Evolutionary conservation across 352 stramenopile genomes (phyloP).

Genomic region (Pythium dissotocum): DNA sequence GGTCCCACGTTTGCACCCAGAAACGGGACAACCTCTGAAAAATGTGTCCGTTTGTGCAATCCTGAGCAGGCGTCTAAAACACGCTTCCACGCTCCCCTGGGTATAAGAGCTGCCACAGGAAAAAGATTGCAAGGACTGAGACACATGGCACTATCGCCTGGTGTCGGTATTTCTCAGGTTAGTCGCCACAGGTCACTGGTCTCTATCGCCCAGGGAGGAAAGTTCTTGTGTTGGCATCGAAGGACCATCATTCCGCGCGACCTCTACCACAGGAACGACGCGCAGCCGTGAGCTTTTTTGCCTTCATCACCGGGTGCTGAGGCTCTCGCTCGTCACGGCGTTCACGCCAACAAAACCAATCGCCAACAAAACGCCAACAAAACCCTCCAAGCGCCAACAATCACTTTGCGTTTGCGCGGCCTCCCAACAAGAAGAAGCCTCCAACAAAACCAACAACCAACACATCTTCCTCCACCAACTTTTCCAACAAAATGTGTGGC

Average conservation of each 20-base stretch:
- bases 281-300: background rate
- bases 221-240: conserved; percentile 30
- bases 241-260: conserved; percentile 26
- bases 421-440: background rate
- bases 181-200: background rate
- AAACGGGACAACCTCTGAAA: conserved; percentile 9
- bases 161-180: background rate
- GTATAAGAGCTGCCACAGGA: conserved; percentile 8
- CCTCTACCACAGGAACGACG: background rate
- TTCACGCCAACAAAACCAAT: background rate
- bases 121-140: background rate
- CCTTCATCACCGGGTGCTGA: background rate
- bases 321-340: background rate
- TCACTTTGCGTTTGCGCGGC: conserved; percentile 1
- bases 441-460: background rate
- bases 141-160: background rate
- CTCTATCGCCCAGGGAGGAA: conserved; percentile 17
- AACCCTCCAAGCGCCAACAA: background rate
- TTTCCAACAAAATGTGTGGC: conserved; percentile 90
- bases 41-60: conserved; percentile 20
- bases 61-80: conserved; percentile 10
- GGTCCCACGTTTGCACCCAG: conserved; percentile 10
- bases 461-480: background rate
- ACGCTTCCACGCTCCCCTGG: background rate
- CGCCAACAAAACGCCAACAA: background rate